Base-by-base conservation (phyloP, 1,139 yeast genomes). In the Debaryomyces fabryi region DNA sequence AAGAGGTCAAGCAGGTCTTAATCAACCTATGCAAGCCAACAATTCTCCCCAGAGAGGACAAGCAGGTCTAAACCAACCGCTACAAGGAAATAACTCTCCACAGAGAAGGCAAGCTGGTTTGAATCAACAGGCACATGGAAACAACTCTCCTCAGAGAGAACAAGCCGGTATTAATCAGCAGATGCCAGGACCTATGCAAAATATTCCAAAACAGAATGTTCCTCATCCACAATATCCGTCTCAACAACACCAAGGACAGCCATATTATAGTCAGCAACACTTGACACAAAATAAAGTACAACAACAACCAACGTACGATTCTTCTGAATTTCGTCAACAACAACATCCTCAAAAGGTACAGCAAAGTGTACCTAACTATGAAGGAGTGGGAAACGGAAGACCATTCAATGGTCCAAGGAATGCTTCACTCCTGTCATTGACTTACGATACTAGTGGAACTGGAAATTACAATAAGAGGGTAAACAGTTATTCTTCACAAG, bases 381-480 rank as follows among this genome's bases (percentile, higher is more conserved):
- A 27, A 32, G 39, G 23, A 39, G 38, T 33, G 46, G n/a, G 15
- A n/a, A 38, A 27, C n/a, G 36, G 41, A 41, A 21, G 39, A 27
- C 29, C 49, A 10, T 24, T 7, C 18, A 33, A 32, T 20, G 37
- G 48, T 6, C 37, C 49, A 5, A 38, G 54, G 25, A 52, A 50
- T 42, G 48, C 54, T 4, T 55, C 61, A 1, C 49, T 44, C 13
- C 49, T 45, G 45, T 55, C 59, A 2, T 45, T 52, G 15, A 51
- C 50, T 18, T 49, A 52, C 35, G 45, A 45, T 16, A 46, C 34
- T 34, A 42, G 36, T 34, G 44, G 48, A 36, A 15, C 30, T 12
- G 35, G 36, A 18, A 30, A 32, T 15, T 23, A 23, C 15, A 29
- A 29, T 15, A 42, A 25, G 16, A 24, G 33, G 15, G 23, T 34